A percentile compares a stretch with the other conserved stretches of the same genome.
These are phyloP conservation scores for Aspergillus sp. DNA, from an alignment of 2,329 filamentous ascomycete genomes.

Conservation along the genomic window DNA sequence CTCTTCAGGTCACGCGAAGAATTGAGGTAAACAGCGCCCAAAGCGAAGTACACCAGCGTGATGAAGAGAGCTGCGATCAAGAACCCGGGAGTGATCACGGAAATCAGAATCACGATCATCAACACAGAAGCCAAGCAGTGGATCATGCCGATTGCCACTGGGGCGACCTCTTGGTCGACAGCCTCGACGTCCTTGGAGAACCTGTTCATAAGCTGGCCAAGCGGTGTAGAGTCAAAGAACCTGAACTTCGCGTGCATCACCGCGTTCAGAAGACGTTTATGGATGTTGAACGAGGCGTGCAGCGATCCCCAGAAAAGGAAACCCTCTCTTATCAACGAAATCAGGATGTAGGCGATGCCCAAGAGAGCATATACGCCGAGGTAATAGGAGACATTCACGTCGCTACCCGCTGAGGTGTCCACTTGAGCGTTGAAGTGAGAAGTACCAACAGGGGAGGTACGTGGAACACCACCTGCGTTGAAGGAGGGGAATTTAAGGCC, in stretches of 20 bases:
- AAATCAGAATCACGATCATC: conserved; percentile 85
- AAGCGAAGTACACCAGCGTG: conserved; percentile 72
- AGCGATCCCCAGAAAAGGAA: conserved; percentile 92
- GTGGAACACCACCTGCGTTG: conserved; percentile 35
- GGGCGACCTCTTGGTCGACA: conserved; percentile 92
- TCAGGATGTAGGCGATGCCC: conserved; percentile 71
- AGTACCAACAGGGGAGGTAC: conserved; percentile 27
- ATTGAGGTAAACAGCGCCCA: conserved; percentile 84
- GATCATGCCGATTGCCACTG: conserved; percentile 75
- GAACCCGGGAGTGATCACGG: conserved; percentile 85
- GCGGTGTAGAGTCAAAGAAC: conserved; percentile 94
- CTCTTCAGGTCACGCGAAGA: conserved; percentile 95
- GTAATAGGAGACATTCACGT: conserved; percentile 82
- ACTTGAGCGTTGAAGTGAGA: conserved; percentile 26
- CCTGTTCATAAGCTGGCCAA: conserved; percentile 95
- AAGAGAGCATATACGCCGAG: conserved; percentile 78
- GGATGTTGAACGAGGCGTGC: conserved; percentile 80
- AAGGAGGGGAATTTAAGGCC: conserved; percentile 37
- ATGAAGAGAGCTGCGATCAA: conserved; percentile 85
- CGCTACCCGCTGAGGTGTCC: conserved; percentile 21
- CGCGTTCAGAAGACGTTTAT: conserved; percentile 71
- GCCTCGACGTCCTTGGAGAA: conserved; percentile 98
- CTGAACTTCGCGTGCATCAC: conserved; percentile 90
- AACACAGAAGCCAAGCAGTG: conserved; percentile 67
- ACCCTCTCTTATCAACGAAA: conserved; percentile 78